Evolutionary conservation across 2,329 filamentous ascomycete genomes (phyloP).

Genomic region (Colletotrichum neosansevieriae): DNA sequence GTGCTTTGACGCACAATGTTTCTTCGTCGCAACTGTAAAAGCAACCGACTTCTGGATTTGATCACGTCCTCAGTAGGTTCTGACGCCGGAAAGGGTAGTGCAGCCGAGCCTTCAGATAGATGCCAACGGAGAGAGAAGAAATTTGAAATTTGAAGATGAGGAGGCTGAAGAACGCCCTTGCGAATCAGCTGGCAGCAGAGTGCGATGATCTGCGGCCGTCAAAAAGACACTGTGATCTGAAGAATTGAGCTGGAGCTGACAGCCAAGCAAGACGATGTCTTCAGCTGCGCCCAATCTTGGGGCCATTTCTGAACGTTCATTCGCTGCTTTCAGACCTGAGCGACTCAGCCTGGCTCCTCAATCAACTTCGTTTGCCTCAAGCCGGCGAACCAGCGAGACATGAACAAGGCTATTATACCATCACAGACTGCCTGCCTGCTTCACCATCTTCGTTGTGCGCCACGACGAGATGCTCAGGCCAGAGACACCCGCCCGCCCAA

Average conservation of each 20-base stretch:
- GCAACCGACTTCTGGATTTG: no score
- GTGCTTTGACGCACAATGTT: no score
- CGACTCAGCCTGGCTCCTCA: not conserved
- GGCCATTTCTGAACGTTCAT: not conserved
- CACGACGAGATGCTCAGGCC: no score
- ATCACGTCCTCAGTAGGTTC: no score
- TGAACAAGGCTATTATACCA: slow-evolving; percentile 1
- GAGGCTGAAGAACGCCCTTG: no score
- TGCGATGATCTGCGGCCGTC: no score
- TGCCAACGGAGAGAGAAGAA: no score
- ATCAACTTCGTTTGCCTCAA: slow-evolving; percentile 1
- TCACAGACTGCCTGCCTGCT: not conserved
- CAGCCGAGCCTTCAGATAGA: slow-evolving; percentile 2
- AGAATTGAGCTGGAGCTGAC: not conserved
- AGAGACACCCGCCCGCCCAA: not conserved
- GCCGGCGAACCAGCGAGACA: not conserved
- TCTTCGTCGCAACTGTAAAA: no score
- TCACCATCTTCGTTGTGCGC: not conserved
- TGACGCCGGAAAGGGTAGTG: not conserved
- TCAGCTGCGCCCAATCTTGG: not conserved
- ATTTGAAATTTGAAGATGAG: no score
- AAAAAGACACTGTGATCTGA: not conserved
- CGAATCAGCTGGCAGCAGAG: no score
- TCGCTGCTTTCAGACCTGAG: slow-evolving; percentile 1
- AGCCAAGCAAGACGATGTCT: not conserved